A percentile compares a stretch with the other conserved stretches of the same genome.
These are phyloP conservation scores for Alternaria sp. DNA, from an alignment of 2,329 filamentous ascomycete genomes.

Conservation along the genomic window DNA sequence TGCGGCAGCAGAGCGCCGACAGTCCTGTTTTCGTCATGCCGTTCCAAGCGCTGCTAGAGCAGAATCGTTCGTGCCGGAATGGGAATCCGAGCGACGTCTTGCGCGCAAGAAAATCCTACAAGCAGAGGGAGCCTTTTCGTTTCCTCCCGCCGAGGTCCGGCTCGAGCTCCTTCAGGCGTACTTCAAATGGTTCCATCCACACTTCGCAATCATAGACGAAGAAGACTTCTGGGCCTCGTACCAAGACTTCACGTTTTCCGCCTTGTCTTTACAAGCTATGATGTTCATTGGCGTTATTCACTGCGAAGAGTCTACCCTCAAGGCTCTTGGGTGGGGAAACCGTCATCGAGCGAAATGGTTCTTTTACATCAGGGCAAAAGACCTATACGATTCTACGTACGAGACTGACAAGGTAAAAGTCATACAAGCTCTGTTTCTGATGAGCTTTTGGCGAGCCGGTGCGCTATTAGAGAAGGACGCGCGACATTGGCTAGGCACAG, in stretches of 20 bases:
- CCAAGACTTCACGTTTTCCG: conserved; percentile 53
- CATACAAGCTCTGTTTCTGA: conserved; percentile 60
- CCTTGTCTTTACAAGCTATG: conserved; percentile 60
- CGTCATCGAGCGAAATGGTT: conserved; percentile 59
- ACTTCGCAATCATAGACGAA: conserved; percentile 62
- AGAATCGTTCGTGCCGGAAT: conserved; percentile 48
- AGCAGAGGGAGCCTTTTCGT: conserved; percentile 53
- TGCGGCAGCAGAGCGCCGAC: conserved; percentile 39
- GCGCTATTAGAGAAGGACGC: conserved; percentile 49
- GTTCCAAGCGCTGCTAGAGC: conserved; percentile 43
- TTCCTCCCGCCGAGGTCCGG: conserved; percentile 54
- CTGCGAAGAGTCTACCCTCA: conserved; percentile 56
- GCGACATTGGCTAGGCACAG: conserved; percentile 51
- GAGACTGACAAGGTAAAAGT: conserved; percentile 59
- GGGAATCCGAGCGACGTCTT: conserved; percentile 41
- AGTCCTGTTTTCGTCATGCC: conserved; percentile 34
- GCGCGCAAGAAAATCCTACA: conserved; percentile 47
- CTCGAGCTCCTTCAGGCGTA: conserved; percentile 58
- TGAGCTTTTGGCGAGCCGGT: conserved; percentile 63
- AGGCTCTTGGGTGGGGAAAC: conserved; percentile 55
- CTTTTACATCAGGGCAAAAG: conserved; percentile 59
- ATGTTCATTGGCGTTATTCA: conserved; percentile 63
- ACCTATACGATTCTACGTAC: conserved; percentile 61
- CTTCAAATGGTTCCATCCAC: conserved; percentile 64
- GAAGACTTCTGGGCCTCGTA: conserved; percentile 52